Evolutionary conservation across 495 filamentous ascomycete genomes (phyloP), one percentile per base, ranked within the genome.

Genomic region (Bryoglossum gracile): DNA sequence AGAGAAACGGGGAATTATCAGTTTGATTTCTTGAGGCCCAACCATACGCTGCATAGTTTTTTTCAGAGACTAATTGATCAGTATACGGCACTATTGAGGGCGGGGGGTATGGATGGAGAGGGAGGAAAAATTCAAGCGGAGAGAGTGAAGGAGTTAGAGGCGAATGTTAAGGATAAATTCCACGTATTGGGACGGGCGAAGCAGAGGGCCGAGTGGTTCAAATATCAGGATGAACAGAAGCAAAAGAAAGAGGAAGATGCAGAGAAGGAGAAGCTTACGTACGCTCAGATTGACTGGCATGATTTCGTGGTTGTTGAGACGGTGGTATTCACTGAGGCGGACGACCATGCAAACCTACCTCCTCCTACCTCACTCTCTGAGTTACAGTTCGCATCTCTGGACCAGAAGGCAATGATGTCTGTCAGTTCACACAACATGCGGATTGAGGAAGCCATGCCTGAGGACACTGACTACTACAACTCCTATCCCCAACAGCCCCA

Each of bases 291-390:
- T 55, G 92, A 98, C 62, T 98, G 92, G 92, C 89, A 95, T 58
- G 92, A 97, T 65, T 97, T 97, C 54, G 84, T 90, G 19, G 82
- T 98, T 22, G 89, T 96, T 18, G 92, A 96, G 67, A 96, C 91
- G 2, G 88, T 97, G n/a, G 67, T 85, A 22, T 98, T 98, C 66
- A 88, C 79, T 45, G 94, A 95, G 55, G 74, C 75, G 35, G 92
- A 97, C 64, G 89, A 95, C 53, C 78, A 89, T 56, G 76, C 81
- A 13, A 82, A 91, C 33, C 80, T 97, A 3, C 90, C 92, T 21
- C 84, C 90, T 3, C 92, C 92, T 2, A 89, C 88, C 9, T 87
- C 86, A 1, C 81, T 94, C 14, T 84, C 82, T 43, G 91, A 97
- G 58, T 75, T 98, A 1, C 89, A 96, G 65, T 89, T 87, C 43